phyloP scores from a whole-genome alignment of 495 filamentous ascomycete species.

The Ascodesmis nigricans region DNA sequence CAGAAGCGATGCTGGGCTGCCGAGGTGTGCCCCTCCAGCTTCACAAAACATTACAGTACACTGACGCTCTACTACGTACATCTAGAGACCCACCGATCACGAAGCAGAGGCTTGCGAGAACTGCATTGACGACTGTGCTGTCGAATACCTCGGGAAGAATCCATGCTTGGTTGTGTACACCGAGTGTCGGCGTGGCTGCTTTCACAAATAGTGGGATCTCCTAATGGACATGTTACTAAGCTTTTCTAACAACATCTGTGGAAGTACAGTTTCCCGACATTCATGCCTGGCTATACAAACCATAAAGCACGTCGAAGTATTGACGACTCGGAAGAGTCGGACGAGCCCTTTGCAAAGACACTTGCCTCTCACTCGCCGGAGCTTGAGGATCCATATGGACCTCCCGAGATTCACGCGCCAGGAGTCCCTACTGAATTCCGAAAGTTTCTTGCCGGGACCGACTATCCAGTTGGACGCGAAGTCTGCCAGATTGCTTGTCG shows the following conservation, averaged over 20 bases:
- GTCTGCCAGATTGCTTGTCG: conserved; percentile 2
- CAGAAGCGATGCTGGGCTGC: background rate
- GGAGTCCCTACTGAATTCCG: background rate
- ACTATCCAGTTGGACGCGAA: background rate
- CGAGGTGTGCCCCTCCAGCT: background rate
- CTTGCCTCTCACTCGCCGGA: too few relatives aligned
- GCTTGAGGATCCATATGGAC: too few relatives aligned
- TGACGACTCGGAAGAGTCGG: too few relatives aligned
- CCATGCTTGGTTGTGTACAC: background rate
- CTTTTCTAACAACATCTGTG: background rate
- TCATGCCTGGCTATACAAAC: background rate
- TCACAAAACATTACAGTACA: too few relatives aligned
- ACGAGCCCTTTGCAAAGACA: too few relatives aligned
- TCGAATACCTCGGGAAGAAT: background rate
- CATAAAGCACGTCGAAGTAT: too few relatives aligned
- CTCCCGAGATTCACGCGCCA: conserved; percentile 1
- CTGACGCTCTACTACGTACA: background rate
- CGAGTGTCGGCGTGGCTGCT: conserved; percentile 2
- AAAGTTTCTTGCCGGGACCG: background rate
- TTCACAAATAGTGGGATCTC: conserved; percentile 1
- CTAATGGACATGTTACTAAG: background rate
- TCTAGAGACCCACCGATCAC: background rate
- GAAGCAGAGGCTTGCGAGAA: background rate
- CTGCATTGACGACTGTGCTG: conserved; percentile 2
- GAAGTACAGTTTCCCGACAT: conserved; percentile 1